phyloP scores from a whole-genome alignment of 2,329 filamentous ascomycete genomes.

The Chlorencoelia australis region DNA sequence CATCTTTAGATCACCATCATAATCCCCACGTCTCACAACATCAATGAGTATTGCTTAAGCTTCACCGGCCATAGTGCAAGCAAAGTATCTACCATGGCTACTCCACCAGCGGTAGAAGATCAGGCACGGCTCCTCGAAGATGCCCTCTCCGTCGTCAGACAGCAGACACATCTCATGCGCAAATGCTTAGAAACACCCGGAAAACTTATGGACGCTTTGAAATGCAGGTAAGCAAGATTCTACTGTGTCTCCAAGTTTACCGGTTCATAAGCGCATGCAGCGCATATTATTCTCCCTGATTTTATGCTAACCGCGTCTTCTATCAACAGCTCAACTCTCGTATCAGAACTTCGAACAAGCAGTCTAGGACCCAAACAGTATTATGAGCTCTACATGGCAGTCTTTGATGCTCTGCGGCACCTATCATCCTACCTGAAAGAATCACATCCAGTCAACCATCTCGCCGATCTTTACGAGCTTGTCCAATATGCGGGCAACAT shows the following conservation, averaged over 20 bases:
- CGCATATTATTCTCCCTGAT: conserved; percentile 10
- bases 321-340: conserved; percentile 72
- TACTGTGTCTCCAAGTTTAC: conserved; percentile 3
- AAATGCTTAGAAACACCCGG: conserved; percentile 94
- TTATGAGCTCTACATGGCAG: conserved; percentile 98
- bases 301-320: conserved; percentile 22
- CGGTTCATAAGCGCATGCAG: conserved; percentile 7
- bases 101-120: conserved; percentile 57
- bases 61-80: conserved; percentile 19
- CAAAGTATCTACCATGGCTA: conserved; percentile 32
- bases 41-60: conserved; percentile 17
- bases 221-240: conserved; percentile 79
- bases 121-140: conserved; percentile 92
- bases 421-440: conserved; percentile 94
- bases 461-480: conserved; percentile 94
- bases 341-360: conserved; percentile 95
- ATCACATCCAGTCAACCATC: conserved; percentile 94
- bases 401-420: conserved; percentile 95
- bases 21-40: no score
- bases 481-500: conserved; percentile 99
- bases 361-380: conserved; percentile 98
- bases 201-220: conserved; percentile 98
- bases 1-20: no score
- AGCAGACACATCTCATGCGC: conserved; percentile 95
- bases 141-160: conserved; percentile 89